Conservation (phyloP, 208 protist species). For the Acanthamoeba triangularis region DNA sequence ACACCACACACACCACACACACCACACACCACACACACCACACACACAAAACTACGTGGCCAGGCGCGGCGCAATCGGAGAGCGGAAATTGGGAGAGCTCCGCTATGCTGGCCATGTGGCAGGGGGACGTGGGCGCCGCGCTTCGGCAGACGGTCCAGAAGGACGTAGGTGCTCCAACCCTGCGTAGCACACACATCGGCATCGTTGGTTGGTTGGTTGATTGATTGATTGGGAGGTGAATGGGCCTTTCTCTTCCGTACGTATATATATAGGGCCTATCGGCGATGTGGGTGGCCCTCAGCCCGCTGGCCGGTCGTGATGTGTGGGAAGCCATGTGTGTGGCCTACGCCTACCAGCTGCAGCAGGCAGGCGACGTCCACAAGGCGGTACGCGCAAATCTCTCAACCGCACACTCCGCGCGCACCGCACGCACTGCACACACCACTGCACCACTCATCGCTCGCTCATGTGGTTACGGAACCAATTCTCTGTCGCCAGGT, state of each 20-base stretch:
- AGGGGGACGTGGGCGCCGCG: conserved; percentile 14
- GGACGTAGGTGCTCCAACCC: background rate
- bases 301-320: conserved; percentile 46
- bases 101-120: conserved; percentile 36
- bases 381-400: conserved; percentile 29
- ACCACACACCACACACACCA: no score
- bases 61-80: background rate
- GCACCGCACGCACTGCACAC: no score
- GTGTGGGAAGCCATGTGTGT: conserved; percentile 53
- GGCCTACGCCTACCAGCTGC: conserved; percentile 43
- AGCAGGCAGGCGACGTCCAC: conserved; percentile 59
- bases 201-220: no score
- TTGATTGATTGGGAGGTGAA: no score
- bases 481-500: background rate
- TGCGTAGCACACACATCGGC: no score
- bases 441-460: no score
- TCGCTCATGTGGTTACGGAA: background rate
- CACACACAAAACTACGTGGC: no score
- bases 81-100: conserved; percentile 40
- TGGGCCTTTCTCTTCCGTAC: background rate
- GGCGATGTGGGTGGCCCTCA: conserved; percentile 43
- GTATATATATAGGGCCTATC: background rate
- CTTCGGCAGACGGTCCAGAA: background rate
- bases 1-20: no score
- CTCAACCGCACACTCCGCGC: background rate